These are phyloP conservation scores for Evernia prunastri DNA, from an alignment of 495 filamentous ascomycete species.

Conservation along the genomic window DNA sequence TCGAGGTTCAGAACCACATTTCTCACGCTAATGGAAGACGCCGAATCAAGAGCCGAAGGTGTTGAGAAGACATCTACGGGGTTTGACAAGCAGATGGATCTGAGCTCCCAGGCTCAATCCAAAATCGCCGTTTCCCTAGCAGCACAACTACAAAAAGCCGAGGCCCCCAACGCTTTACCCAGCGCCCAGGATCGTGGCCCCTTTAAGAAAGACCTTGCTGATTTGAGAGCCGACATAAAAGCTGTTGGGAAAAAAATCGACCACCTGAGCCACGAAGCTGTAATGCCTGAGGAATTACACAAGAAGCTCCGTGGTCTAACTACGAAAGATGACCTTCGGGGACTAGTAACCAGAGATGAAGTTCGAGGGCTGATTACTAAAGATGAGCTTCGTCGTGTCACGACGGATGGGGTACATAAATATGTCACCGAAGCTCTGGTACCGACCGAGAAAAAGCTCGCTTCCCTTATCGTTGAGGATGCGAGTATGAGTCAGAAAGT, in stretches of 20 bases:
- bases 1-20: slow-evolving; percentile 1
- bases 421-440: slow-evolving; percentile 4
- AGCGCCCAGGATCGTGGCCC: not conserved
- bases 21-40: slow-evolving; percentile 6
- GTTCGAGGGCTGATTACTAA: not conserved
- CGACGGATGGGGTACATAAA: slow-evolving; percentile 3
- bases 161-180: not conserved
- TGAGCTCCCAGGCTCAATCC: not conserved
- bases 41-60: slow-evolving; percentile 10
- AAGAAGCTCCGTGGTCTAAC: not conserved
- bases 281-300: not conserved
- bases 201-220: not conserved
- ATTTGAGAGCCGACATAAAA: slow-evolving; percentile 1
- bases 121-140: not conserved
- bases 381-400: slow-evolving; percentile 1
- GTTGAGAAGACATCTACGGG: not conserved
- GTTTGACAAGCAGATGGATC: slow-evolving; percentile 10
- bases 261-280: not conserved
- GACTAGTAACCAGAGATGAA: not conserved
- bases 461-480: not conserved
- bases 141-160: not conserved
- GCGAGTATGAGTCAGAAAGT: not conserved
- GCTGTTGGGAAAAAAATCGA: not conserved
- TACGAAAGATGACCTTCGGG: not conserved
- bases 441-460: not conserved